Conservation (phyloP, 768 basidiomycete species). For the Lenzites betulinus region DNA sequence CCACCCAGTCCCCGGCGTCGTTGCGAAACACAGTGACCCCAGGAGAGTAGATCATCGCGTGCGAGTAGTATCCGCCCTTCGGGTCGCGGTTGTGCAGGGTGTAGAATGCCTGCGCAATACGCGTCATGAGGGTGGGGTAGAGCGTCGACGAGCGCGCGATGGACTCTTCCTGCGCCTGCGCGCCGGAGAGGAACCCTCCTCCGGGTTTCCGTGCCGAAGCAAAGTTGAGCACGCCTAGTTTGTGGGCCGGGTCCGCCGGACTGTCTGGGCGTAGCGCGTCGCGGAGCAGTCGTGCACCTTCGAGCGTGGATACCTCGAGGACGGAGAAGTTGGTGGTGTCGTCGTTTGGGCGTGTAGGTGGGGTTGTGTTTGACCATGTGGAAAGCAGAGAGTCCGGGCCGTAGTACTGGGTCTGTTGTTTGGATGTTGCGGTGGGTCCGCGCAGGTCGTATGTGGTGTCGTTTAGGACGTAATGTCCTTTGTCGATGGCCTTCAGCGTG, state of each 20-base stretch:
- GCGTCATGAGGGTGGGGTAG: constrained; percentile 60
- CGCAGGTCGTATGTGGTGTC: constrained; percentile 37
- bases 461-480: constrained; percentile 42
- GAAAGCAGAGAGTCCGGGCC: constrained; percentile 49
- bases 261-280: constrained; percentile 22
- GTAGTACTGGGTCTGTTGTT: constrained; percentile 54
- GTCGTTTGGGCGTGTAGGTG: background rate
- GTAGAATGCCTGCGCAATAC: constrained; percentile 62
- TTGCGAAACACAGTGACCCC: constrained; percentile 61
- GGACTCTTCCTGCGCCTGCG: constrained; percentile 80
- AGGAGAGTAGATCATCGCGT: constrained; percentile 78
- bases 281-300: constrained; percentile 51
- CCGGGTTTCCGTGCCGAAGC: constrained; percentile 76
- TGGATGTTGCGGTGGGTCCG: constrained; percentile 36
- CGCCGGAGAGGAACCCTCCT: constrained; percentile 73
- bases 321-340: constrained; percentile 43
- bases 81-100: constrained; percentile 49
- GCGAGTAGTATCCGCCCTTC: constrained; percentile 66
- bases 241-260: constrained; percentile 25
- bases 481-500: constrained; percentile 51
- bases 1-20: constrained; percentile 57
- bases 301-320: constrained; percentile 64
- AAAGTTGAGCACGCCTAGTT: constrained; percentile 72
- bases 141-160: constrained; percentile 77
- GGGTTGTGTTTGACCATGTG: constrained; percentile 41